Percentiles rank a stretch among this genome's conserved stretches.
phyloP scores from a whole-genome alignment of 768 basidiomycete species.

The Calocera viscosa region DNA sequence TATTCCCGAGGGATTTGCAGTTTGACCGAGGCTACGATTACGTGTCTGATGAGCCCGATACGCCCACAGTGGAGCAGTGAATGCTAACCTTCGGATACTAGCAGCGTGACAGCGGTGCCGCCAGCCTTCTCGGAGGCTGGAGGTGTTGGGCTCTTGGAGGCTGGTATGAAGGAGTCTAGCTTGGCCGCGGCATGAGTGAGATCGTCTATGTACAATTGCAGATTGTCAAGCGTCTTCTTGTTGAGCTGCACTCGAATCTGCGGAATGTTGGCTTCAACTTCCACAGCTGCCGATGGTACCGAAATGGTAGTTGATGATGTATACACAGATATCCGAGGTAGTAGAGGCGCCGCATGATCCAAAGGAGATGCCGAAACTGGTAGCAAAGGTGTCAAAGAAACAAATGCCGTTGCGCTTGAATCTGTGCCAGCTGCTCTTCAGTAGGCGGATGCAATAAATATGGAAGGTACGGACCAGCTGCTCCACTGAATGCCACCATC shows the following conservation, averaged over 20 bases:
- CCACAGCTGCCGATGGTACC: not conserved
- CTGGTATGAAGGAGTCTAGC: not conserved
- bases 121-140: conserved; percentile 18
- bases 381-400: not conserved
- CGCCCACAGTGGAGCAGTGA: not conserved
- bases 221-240: conserved; percentile 55
- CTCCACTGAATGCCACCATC: not conserved
- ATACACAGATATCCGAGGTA: not conserved
- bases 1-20: conserved; percentile 40
- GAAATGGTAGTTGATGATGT: not conserved
- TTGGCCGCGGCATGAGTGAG: conserved; percentile 38
- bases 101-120: not conserved
- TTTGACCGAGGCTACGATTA: conserved; percentile 29
- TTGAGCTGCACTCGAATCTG: conserved; percentile 41
- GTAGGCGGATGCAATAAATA: not conserved
- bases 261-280: conserved; percentile 38
- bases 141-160: conserved; percentile 21
- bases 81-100: not conserved
- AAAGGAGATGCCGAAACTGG: not conserved
- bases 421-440: not conserved
- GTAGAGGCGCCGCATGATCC: not conserved
- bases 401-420: not conserved
- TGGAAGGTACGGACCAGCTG: not conserved
- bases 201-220: conserved; percentile 87
- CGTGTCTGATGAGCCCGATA: conserved; percentile 11